Evolutionary conservation across 768 basidiomycete genomes (phyloP).

Genomic region (Pilatotrama ljubarskyi): DNA sequence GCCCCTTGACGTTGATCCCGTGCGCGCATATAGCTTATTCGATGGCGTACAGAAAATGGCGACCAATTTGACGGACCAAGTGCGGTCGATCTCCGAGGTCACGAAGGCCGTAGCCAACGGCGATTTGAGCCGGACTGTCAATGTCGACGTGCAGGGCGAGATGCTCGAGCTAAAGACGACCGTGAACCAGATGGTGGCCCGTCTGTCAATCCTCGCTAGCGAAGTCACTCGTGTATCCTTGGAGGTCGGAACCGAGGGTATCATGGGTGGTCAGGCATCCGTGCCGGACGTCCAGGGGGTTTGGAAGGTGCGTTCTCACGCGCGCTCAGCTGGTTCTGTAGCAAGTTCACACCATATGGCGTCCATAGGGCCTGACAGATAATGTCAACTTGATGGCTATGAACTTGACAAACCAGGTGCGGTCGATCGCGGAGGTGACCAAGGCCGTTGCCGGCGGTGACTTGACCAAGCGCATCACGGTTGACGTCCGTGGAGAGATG

Average conservation of each 20-base stretch:
- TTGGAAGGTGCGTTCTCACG: conserved; percentile 67
- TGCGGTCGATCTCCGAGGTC: conserved; percentile 87
- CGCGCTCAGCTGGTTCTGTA: too few relatives aligned
- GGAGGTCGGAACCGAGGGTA: conserved; percentile 92
- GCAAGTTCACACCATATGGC: not conserved
- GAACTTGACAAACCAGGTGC: conserved; percentile 89
- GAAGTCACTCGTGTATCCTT: conserved; percentile 91
- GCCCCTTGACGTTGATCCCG: not conserved
- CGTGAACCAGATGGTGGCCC: conserved; percentile 76
- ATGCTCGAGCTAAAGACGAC: conserved; percentile 85
- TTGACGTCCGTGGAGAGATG: conserved; percentile 92
- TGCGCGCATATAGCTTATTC: not conserved
- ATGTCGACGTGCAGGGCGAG: conserved; percentile 93
- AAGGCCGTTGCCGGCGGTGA: conserved; percentile 95
- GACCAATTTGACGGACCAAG: conserved; percentile 80
- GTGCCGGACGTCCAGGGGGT: conserved; percentile 94
- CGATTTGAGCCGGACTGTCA: conserved; percentile 79
- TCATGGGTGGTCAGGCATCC: conserved; percentile 88
- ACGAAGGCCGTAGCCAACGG: conserved; percentile 80
- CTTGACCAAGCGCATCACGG: conserved; percentile 89
- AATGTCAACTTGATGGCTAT: conserved; percentile 90
- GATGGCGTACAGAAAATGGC: conserved; percentile 70
- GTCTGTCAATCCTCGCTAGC: conserved; percentile 70
- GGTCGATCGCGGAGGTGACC: conserved; percentile 90
- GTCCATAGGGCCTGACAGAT: conserved; percentile 58